Conservation (phyloP, 2,329 filamentous ascomycete genomes). For the Immersiporthe knoxdaviesiana region DNA sequence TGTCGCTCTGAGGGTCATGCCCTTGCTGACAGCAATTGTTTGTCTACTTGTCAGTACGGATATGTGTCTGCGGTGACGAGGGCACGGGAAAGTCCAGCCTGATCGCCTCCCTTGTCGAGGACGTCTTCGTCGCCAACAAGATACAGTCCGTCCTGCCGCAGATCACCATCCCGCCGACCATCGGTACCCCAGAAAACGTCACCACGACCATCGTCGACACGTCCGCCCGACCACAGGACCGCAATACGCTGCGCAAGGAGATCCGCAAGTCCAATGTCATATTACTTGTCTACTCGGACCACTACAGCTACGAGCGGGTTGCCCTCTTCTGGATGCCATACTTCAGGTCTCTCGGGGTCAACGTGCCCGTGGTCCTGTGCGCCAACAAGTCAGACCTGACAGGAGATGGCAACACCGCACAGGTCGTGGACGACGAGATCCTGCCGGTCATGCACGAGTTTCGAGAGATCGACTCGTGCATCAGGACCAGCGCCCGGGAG, state of each 20-base stretch:
- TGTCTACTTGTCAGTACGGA: slow-evolving; percentile 64
- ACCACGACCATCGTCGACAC: slow-evolving; percentile 98
- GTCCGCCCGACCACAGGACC: slow-evolving; percentile 90
- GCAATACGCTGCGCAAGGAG: slow-evolving; percentile 86
- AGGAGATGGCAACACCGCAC: slow-evolving; percentile 72
- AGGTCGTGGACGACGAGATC: slow-evolving; percentile 96
- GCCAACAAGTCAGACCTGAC: slow-evolving; percentile 96
- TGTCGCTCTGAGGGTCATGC: background rate
- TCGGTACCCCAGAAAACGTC: slow-evolving; percentile 94
- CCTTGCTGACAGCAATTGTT: slow-evolving; percentile 28
- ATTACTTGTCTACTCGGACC: slow-evolving; percentile 93
- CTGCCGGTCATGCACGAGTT: slow-evolving; percentile 97
- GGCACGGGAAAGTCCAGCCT: slow-evolving; percentile 92
- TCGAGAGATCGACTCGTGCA: slow-evolving; percentile 97
- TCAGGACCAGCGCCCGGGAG: slow-evolving; percentile 88
- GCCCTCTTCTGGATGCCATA: slow-evolving; percentile 99
- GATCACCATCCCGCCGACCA: slow-evolving; percentile 90
- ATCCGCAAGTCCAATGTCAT: slow-evolving; percentile 98
- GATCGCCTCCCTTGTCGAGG: slow-evolving; percentile 94
- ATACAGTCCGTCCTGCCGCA: slow-evolving; percentile 89
- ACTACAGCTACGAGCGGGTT: slow-evolving; percentile 98
- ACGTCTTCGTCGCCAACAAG: slow-evolving; percentile 93
- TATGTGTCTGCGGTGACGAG: slow-evolving; percentile 96
- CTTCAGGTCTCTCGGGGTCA: slow-evolving; percentile 96
- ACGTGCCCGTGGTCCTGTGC: slow-evolving; percentile 94